Evolutionary conservation across 2,329 filamentous ascomycete genomes (phyloP), one percentile per base, ranked within the genome.

Genomic region (Westerdykella ornata): DNA sequence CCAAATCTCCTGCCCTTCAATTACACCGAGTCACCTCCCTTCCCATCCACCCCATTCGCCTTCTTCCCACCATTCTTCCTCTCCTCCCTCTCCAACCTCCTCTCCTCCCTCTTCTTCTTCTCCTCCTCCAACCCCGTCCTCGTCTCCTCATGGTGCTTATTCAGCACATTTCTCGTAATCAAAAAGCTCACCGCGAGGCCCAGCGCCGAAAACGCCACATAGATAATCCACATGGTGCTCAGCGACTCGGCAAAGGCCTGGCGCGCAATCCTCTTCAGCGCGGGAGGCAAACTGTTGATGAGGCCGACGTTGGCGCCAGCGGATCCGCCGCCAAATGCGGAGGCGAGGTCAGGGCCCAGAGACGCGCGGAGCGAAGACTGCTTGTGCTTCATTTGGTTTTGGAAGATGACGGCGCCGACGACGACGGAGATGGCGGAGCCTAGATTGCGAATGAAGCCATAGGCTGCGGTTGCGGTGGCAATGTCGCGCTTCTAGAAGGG

Each of bases 321-420:
- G 42, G 74, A 72, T 48, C 69, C 67, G n/a, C 81, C 80, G 3
- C 76, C 73, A 5, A 86, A 72, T 17, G 69, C 54, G 3, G 60
- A 51, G 0, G 78, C 78, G 1, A 73, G 65, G 3, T 74, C 56
- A 0, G 69, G 65, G 0, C 75, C 75, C 0, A 85, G 70, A 3
- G 73, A 63, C 20, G 65, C 53, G 16, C 67, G 62, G 20, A 85
- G 71, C 7, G 57, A 55, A 3, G 66, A 55, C 19, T 73, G 69
- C 51, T 79, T 75, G 35, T 69, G 70, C 48, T 78, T 67, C 80
- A 88, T 85, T 44, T 75, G 69, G 59, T 89, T 88, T 65, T 87
- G 81, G 67, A 89, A 88, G 29, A 89, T 75, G 35, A 87, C 83
- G n/a, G 83, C 80, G 17, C 85, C 85, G 30, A 88, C 72, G 1